Base-by-base conservation (phyloP, 768 basidiomycete species). In the Phallus indusiatus region DNA sequence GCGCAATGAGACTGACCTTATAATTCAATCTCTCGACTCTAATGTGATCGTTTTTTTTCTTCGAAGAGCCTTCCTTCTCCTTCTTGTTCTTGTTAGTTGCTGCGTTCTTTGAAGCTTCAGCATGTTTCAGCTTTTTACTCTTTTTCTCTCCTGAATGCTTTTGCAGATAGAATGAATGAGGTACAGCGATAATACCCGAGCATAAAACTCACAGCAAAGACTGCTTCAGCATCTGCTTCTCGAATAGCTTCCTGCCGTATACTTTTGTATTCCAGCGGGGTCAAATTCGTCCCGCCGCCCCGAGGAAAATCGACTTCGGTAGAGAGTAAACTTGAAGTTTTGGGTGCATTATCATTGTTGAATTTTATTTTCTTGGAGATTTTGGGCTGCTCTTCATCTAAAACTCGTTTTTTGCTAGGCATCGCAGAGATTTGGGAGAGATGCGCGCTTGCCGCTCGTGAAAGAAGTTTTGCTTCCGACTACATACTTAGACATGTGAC, bases 261-360 rank as follows among this genome's bases (percentile, higher is more conserved):
- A 55, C 84, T 75, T 71, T 94, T 94, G 56, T 93, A 85, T 70
- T 99, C 94, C 7, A 91, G 73, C 34, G 93, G 86, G 18, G 94
- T 96, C 64, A 95, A 80, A 34, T 76, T 80, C 1, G 92, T 89
- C 55, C 95, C 95, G 24, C 95, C 95, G 24, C 95, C 96, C 64
- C 95, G 84, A 59, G 94, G 94, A 72, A 98, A 99, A 71, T 94
- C 92, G 53, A 91, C 80, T 66, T 94, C 93, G 42, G 92, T 84
- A 10, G 76, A 61, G 36, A 75, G 71, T 59, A 77, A 65, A 63
- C 68, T 72, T n/a, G 78, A 75, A 28, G 69, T 63, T 10, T 53
- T 72, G 68, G 2, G 70, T 62, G 10, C 71, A 47, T 61, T 62
- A 48, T 67, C 67, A 52, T 72, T 68, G 18, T 70, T 69, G 3